Conservation (phyloP, 2,329 filamentous ascomycete species). For the Bimuria novae-zelandiae region DNA sequence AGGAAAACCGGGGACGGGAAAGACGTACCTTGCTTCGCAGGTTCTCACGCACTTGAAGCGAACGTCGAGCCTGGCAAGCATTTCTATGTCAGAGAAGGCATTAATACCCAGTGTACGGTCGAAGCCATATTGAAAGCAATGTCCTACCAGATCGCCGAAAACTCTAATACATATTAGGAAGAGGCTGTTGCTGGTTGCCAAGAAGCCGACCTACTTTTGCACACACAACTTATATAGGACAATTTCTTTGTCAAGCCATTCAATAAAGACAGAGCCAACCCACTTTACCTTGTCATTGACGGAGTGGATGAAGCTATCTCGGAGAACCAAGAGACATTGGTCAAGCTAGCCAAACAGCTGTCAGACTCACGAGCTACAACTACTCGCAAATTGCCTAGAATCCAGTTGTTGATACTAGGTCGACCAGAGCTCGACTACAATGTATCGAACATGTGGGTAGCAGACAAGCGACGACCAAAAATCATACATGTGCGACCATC, state of each 20-base stretch:
- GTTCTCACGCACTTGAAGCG: not conserved
- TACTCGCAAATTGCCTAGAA: not conserved
- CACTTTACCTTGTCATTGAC: not conserved
- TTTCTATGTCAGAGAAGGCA: not conserved
- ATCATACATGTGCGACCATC: not conserved
- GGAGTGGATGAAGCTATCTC: not conserved
- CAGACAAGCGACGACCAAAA: not conserved
- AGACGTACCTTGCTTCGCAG: not conserved
- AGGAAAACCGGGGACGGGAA: not conserved
- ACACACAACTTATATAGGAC: not conserved
- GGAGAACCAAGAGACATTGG: not conserved
- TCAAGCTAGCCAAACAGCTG: not conserved
- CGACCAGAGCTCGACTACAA: not conserved
- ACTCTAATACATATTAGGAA: not conserved
- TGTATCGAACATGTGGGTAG: not conserved
- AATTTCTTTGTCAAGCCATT: not conserved
- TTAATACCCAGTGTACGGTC: not conserved
- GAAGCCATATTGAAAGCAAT: not conserved
- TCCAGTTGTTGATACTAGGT: not conserved
- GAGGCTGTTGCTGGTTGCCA: not conserved
- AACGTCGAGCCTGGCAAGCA: not conserved
- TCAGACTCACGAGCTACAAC: not conserved
- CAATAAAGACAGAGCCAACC: not conserved
- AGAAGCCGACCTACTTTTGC: not conserved
- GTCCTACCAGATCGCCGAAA: not conserved